Evolutionary conservation across 345 rosid species (phyloP), one percentile per base, ranked within the genome.

Genomic region (Reutealis trisperma): DNA sequence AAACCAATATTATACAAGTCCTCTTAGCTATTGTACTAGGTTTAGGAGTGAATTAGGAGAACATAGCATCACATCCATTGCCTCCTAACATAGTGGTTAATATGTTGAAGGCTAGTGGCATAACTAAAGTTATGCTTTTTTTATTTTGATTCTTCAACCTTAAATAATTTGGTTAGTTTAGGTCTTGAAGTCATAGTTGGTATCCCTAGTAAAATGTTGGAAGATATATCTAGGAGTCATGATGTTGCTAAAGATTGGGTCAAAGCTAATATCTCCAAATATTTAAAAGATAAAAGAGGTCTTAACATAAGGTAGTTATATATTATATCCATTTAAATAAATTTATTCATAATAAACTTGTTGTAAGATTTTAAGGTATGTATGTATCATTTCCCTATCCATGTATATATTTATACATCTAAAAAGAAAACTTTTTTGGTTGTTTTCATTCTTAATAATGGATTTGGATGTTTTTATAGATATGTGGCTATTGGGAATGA

Each of bases 401-500:
- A n/a, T n/a, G n/a, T n/a, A n/a, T n/a, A n/a, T n/a, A n/a, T n/a
- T n/a, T n/a, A n/a, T n/a, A n/a, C n/a, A n/a, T n/a, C n/a, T n/a
- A n/a, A n/a, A n/a, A n/a, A n/a, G n/a, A n/a, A n/a, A n/a, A n/a
- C n/a, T n/a, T n/a, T n/a, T n/a, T n/a, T n/a, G n/a, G n/a, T n/a
- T n/a, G n/a, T n/a, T 42, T 8, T 42, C 45, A 5, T 42, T 42
- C 9, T 42, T 8, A 42, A 5, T 42, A 42, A 42, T 42, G 8
- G 1, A 11, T 51, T 51, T 51, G 55, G 18, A 4, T 60, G 6
- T 64, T 19, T 63, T 30, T 30, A 44, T 79, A 94, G 98, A 67
- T 90, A 93, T 13, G 98, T 96, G 11, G 94, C 97, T 0, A 95
- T 92, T 8, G 98, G 98, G 25, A 94, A 96, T 27, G 97, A 96